Evolutionary conservation across 345 rosid genomes (phyloP), one percentile per base, ranked within the genome.

Genomic region (Hypericum androsaemum): DNA sequence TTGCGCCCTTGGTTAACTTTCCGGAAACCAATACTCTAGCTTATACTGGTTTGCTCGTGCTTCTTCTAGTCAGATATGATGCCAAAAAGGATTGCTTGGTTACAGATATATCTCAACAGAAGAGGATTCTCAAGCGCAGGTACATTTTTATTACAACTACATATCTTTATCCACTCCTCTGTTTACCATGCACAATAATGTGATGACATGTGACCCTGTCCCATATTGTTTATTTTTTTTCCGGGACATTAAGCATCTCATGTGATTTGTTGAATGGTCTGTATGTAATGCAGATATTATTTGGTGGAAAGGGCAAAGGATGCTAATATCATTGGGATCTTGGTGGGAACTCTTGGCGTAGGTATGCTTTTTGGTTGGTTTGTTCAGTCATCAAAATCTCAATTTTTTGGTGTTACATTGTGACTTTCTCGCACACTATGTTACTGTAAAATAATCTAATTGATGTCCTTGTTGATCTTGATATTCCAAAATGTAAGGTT

Each of bases 241-340:
- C n/a, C 42, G 22, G 8, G 37, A 52, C 17, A 2, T 65, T 52
- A 1, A 12, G 41, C 39, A 50, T 54, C 50, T 16, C 49, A 50
- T 6, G 39, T 61, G 9, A 38, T 39, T 53, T 41, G 28, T 13
- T 13, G 46, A 37, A 8, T 28, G 12, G n/a, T n/a, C 14, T 40
- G 45, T 49, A n/a, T n/a, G 47, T 72, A 58, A 47, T 79, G 64
- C 78, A 90, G 98, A 72, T 90, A 87, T 72, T 90, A 73, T 72
- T 68, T 90, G 39, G 95, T 90, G 71, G 98, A 90, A 77, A 90
- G 81, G 71, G 98, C 98, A 61, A 90, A 83, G 63, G 98, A 90
- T 81, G 92, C 95, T 37, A 82, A 82, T 66, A 80, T 90, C 51
- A 67, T 90, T 52, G 98, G 98, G 59, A 80, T 90, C 61, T 72